Conservation (phyloP, 371 early-diverging fungal genomes). For the Apophysomyces variabilis region DNA sequence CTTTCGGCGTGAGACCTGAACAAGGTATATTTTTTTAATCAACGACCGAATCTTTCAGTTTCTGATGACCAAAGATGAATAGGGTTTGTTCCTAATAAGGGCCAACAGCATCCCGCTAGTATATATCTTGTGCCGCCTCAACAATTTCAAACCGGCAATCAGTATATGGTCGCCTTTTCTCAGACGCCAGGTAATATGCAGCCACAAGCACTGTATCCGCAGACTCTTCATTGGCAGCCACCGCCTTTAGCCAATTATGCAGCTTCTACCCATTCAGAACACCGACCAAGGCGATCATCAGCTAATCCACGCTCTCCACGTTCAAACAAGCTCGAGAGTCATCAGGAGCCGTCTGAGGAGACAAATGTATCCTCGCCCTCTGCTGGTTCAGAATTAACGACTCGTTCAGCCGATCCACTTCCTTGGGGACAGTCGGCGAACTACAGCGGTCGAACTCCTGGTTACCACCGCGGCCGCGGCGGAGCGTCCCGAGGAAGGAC, state of each 20-base stretch:
- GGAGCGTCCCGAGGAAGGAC: constrained; percentile 2
- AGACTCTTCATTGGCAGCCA: constrained; percentile 20
- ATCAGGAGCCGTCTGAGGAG: background rate
- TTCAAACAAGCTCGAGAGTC: background rate
- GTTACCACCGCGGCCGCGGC: constrained; percentile 1
- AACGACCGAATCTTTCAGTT: background rate
- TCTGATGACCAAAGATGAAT: background rate
- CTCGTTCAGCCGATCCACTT: background rate
- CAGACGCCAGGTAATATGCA: constrained; percentile 19
- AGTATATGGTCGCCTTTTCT: constrained; percentile 26
- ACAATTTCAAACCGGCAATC: constrained; percentile 17
- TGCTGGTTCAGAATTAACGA: background rate
- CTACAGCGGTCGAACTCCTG: background rate
- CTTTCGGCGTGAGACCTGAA: constrained; percentile 14
- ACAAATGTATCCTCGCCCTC: background rate
- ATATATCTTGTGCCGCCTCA: constrained; percentile 24
- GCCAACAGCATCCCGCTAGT: constrained; percentile 15
- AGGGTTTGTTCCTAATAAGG: constrained; percentile 1
- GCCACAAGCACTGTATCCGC: constrained; percentile 18
- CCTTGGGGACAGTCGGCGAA: background rate
- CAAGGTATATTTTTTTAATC: constrained; percentile 10
- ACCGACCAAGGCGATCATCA: constrained; percentile 12
- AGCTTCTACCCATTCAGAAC: background rate
- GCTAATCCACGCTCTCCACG: constrained; percentile 1
- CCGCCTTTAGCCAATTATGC: background rate